Conservation (phyloP, 2,329 filamentous ascomycete species). For the Rhynchosporium graminicola region DNA sequence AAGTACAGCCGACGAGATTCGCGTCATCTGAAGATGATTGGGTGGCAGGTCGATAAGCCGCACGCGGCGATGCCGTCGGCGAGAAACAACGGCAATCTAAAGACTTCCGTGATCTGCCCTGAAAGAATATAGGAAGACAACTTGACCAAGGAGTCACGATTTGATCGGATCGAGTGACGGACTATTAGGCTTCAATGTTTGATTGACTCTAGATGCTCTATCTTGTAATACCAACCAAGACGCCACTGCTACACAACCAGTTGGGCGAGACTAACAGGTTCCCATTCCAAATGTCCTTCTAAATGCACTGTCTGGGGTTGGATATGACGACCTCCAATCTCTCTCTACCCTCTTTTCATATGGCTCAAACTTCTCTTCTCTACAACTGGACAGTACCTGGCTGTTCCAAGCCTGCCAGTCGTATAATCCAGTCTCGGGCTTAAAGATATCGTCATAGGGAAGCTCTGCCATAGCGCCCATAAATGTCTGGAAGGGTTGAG, state of each 20-base stretch:
- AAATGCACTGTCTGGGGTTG: constrained; percentile 23
- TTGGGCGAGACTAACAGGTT: constrained; percentile 17
- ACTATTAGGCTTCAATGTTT: constrained; percentile 5
- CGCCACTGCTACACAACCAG: constrained; percentile 2
- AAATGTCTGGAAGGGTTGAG: constrained; percentile 39
- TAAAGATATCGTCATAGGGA: constrained; percentile 40
- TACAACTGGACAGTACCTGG: constrained; percentile 35
- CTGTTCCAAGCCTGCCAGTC: constrained; percentile 40
- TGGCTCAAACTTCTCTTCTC: constrained; percentile 38
- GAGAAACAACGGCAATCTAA: neutral
- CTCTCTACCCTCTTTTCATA: constrained; percentile 32
- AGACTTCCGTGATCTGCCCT: neutral
- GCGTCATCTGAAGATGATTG: neutral
- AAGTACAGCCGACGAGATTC: neutral
- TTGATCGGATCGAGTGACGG: neutral
- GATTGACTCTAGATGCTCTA: constrained; percentile 16
- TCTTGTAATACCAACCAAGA: constrained; percentile 10
- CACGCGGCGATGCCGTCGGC: neutral
- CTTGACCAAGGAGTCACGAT: neutral
- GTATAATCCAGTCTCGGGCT: constrained; percentile 35
- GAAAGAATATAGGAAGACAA: neutral
- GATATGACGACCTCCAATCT: constrained; percentile 25
- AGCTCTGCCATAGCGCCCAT: constrained; percentile 39
- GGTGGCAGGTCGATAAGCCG: neutral
- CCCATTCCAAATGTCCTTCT: constrained; percentile 30